Base-by-base conservation (phyloP, 129 eudicot species). In the Arctium lappa region DNA sequence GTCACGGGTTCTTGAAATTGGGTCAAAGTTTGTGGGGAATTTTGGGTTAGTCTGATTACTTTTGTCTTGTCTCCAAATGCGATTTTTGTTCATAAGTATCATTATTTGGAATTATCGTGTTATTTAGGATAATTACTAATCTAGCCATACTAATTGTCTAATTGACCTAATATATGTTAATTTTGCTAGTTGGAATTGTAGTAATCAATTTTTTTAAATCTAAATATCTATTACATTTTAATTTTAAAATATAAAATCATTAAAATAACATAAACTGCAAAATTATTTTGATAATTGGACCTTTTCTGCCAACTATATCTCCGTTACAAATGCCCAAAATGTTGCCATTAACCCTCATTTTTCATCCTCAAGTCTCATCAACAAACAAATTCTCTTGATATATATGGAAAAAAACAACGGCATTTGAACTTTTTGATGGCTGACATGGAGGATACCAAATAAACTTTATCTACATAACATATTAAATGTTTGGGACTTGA, bases 1-100 rank as follows among this genome's bases (percentile, higher is more conserved):
- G 30, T 82, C 80, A 82, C 80, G 85, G 75, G 70, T 74, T 81
- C 34, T 32, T 73, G 18, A 22, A 62, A 81, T 34, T 60, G 32
- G 65, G 78, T 60, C 30, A 79, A 11, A 38, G 31, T 53, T 80
- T 72, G 79, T 72, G 37, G 77, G 70, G 56, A 80, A 71, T 80
- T 70, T 72, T 73, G 78, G 84, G 73, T 42, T 8, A 29, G 32
- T 69, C 10, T 66, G 46, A 53, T 27, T 37, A 75, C 63, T 81
- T 81, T 74, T 38, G 78, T 81, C 66, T 42, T 33, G 80, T 63
- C 80, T 65, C 37, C 69, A 74, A 74, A 38, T 73, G 31, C 15
- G 73, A 37, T 53, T 53, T 53, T 44, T 44, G 12, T 44, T 44
- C 1, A 33, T 2, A 33, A 33, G 36, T 2, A 33, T 1, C 50